Evolutionary conservation across 1,139 yeast genomes (phyloP), one percentile per base, ranked within the genome.

Genomic region (Debaryomyces subglobosus): DNA sequence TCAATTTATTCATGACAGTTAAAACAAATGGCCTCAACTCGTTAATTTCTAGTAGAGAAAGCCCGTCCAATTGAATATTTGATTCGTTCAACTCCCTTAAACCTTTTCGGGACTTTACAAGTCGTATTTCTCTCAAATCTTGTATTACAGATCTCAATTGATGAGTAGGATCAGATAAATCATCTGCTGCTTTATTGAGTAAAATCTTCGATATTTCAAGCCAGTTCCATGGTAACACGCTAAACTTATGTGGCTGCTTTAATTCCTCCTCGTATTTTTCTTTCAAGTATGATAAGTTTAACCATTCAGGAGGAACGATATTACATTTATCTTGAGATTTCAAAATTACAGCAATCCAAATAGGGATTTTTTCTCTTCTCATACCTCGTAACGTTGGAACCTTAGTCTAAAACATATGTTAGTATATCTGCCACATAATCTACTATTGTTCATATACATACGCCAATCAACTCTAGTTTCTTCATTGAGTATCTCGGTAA

Each of bases 301-400:
- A 74, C 99, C 99, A 94, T 2, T 73, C 77, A 0, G 99, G 99
- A 9, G 92, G 86, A 5, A 91, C 85, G 3, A 94, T 84, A 53
- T 85, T 86, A 65, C 98, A 90, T 57, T 92, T 86, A 44, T 84
- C 86, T 64, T 94, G 98, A 41, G 86, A 83, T 61, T 90, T 90
- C 47, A 94, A 72, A 15, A 92, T 73, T 12, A 91, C 65, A 0
- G 97, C 98, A 21, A 89, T 74, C 99, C 99, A 94, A 3, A 94
- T 57, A 0, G 97, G 96, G 0, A 94, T 84, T 43, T 79, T 74
- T 29, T 79, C 82, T 49, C 94, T 76, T 53, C 87, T 79, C 79
- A 89, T 79, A 1, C 96, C 91, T 47, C 82, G 66, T 53, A 86
- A 67, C 48, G 74, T 74, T 1, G 85, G 89, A 44, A 78, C 64